A percentile compares a stretch with the other conserved stretches of the same genome.
Evolutionary conservation across 441 rosid genomes (phyloP).

Genomic region (Mallotus japonicus): DNA sequence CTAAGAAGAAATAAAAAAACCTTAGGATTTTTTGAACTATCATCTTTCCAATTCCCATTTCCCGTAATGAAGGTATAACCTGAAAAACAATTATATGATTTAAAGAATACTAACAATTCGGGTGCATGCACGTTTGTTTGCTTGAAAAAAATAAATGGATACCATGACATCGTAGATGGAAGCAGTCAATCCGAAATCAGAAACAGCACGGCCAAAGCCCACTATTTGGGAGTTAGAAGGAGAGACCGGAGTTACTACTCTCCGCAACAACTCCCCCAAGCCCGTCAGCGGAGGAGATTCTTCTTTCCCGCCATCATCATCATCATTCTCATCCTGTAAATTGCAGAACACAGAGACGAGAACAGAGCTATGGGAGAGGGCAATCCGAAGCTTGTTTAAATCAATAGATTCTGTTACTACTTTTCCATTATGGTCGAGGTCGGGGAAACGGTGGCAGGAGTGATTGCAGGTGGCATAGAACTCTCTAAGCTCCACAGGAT

Average conservation of each 20-base stretch:
- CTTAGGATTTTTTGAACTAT: slow-evolving; percentile 67
- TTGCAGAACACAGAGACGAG: slow-evolving; percentile 70
- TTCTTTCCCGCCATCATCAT: not conserved
- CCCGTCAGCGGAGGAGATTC: slow-evolving; percentile 18
- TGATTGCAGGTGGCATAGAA: slow-evolving; percentile 57
- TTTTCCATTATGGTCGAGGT: slow-evolving; percentile 25
- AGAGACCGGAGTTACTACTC: slow-evolving; percentile 29
- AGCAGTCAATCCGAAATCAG: slow-evolving; percentile 80
- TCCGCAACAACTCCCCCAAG: slow-evolving; percentile 41
- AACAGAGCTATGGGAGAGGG: slow-evolving; percentile 58
- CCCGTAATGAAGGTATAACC: slow-evolving; percentile 63
- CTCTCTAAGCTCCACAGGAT: slow-evolving; percentile 41
- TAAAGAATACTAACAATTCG: no score
- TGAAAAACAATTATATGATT: slow-evolving; percentile 46
- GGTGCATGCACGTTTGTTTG: no score
- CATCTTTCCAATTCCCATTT: slow-evolving; percentile 76
- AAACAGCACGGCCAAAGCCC: slow-evolving; percentile 87
- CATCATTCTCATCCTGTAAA: slow-evolving; percentile 29
- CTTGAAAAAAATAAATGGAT: not conserved
- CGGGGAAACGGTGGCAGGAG: slow-evolving; percentile 59
- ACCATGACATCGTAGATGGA: slow-evolving; percentile 82
- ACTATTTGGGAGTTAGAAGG: slow-evolving; percentile 60
- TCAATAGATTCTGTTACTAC: slow-evolving; percentile 35
- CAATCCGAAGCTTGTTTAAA: slow-evolving; percentile 54
- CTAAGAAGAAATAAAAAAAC: slow-evolving; percentile 35